Base-by-base conservation (phyloP, 2,329 filamentous ascomycete genomes). In the Balansia obtecta region DNA sequence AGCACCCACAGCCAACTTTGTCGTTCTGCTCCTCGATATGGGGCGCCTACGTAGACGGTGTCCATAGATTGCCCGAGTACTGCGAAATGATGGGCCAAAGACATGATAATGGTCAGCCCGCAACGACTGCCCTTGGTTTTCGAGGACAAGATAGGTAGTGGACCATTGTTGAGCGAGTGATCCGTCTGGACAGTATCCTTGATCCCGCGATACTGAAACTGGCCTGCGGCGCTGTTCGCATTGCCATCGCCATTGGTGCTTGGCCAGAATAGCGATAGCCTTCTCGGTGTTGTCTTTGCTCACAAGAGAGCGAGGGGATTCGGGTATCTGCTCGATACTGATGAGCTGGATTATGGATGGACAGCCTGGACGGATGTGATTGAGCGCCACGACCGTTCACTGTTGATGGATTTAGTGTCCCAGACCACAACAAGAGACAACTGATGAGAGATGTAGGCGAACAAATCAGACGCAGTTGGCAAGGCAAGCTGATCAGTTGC, bases 251-350 rank as follows among this genome's bases (percentile, higher is more conserved):
- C n/a, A n/a, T n/a, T n/a, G n/a, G n/a, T n/a, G n/a, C n/a, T n/a
- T n/a, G n/a, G n/a, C n/a, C n/a, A n/a, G n/a, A n/a, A n/a, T n/a
- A n/a, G n/a, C n/a, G n/a, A n/a, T n/a, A n/a, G n/a, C n/a, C n/a
- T n/a, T n/a, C n/a, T n/a, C n/a, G n/a, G n/a, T n/a, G n/a, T n/a
- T n/a, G n/a, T n/a, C n/a, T n/a, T n/a, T n/a, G n/a, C n/a, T n/a
- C n/a, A n/a, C n/a, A n/a, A n/a, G n/a, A n/a, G n/a, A n/a, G n/a
- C n/a, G n/a, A n/a, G n/a, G n/a, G n/a, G n/a, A n/a, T n/a, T n/a
- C n/a, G n/a, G n/a, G n/a, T n/a, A n/a, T n/a, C n/a, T n/a, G 79
- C 68, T 76, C 85, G 63, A 87, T 80, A 58, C 81, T 81, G n/a
- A 65, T 49, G 40, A 85, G 68, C 67, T 85, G 82, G 50, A 84